Evolutionary conservation across 306 rosid species (phyloP), one percentile per base, ranked within the genome.

Genomic region (Mimosa bimucronata): DNA sequence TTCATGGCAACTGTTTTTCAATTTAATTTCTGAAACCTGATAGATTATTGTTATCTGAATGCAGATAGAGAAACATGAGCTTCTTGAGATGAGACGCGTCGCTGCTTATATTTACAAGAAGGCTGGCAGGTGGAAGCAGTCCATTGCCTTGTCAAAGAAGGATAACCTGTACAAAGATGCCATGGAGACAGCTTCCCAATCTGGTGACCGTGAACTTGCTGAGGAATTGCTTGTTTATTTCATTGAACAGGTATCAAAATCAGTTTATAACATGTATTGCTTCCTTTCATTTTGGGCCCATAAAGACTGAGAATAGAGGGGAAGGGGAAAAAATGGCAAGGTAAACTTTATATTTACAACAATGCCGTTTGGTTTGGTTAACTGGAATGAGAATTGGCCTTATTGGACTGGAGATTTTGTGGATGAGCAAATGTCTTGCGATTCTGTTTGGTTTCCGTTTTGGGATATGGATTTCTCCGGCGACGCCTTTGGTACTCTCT

Each of bases 61-160:
- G 81, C 92, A 95, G 99, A 93, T 95, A 69, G 99, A 95, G 89
- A 95, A 95, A 82, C 98, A 95, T 3, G 99, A 95, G 84, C 92
- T 95, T 79, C 93, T 95, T 82, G 99, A 95, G 88, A 95, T 95
- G 99, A 91, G 99, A 77, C 98, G 99, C 26, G 99, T 95, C 79
- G 99, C 99, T 79, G 97, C 99, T 52, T 95, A 93, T 80, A 95
- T 95, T 66, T 95, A 95, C 94, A 95, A 95, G 87, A 95, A 93
- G 87, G 99, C 98, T 10, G 96, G 97, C 62, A 89, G 99, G 81
- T 95, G 99, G 99, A 95, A 93, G 94, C 99, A 95, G 85, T 95
- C 99, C 76, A 95, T 95, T 89, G 97, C 92, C 72, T 83, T 95
- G 88, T 95, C 99, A 50, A 95, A 95, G 97, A 93, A 95, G 86